phyloP scores from a whole-genome alignment of 371 early-diverging fungal species.

The Cokeromyces recurvatus region DNA sequence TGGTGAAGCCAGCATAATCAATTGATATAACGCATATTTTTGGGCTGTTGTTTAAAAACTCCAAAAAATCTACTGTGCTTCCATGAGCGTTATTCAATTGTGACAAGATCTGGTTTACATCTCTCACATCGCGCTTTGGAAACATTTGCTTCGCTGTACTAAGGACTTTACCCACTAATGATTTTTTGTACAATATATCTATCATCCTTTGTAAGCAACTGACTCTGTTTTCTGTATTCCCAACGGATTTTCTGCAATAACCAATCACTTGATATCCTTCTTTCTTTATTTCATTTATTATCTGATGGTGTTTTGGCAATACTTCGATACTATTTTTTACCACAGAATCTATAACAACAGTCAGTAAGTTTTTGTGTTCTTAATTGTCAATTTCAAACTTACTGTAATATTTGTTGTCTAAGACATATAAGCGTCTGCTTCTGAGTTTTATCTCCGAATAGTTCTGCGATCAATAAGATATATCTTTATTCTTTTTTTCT shows the following conservation, averaged over 20 bases:
- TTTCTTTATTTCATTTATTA: slow-evolving; percentile 6
- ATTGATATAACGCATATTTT: slow-evolving; percentile 12
- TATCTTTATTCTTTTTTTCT: no score
- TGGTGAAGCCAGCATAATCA: slow-evolving; percentile 16
- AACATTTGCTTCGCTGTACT: slow-evolving; percentile 7
- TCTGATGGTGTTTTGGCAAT: slow-evolving; percentile 5
- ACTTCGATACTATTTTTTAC: neutral
- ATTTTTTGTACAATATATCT: slow-evolving; percentile 7
- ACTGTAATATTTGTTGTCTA: no score
- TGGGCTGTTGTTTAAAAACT: neutral
- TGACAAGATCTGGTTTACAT: slow-evolving; percentile 1
- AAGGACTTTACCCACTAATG: slow-evolving; percentile 9
- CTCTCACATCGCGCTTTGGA: slow-evolving; percentile 1
- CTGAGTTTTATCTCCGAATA: no score
- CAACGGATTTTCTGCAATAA: slow-evolving; percentile 11
- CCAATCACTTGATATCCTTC: slow-evolving; percentile 6
- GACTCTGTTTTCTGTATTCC: slow-evolving; percentile 3
- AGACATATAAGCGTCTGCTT: no score
- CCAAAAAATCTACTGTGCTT: slow-evolving; percentile 10
- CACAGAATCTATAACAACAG: no score
- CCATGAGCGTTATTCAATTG: slow-evolving; percentile 4
- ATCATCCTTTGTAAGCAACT: slow-evolving; percentile 10
- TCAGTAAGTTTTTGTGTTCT: no score
- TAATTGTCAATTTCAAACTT: no score
- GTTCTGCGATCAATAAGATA: no score